A percentile compares a stretch with the other conserved stretches of the same genome.
Conservation (phyloP, 768 basidiomycete genomes). For the Leucocoprinus birnbaumii region DNA sequence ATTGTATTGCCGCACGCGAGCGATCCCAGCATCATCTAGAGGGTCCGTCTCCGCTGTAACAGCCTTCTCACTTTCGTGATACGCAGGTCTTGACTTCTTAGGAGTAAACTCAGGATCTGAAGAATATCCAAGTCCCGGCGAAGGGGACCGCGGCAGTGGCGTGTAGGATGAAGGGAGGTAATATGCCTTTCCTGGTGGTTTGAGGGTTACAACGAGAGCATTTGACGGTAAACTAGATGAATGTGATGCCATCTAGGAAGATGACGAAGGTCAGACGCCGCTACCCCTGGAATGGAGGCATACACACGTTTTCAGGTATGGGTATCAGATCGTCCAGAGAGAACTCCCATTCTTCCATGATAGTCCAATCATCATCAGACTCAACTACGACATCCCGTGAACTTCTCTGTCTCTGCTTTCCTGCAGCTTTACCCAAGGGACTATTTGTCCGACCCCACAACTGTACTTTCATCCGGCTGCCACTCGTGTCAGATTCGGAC, state of each 20-base stretch:
- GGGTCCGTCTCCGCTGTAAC: conserved; percentile 11
- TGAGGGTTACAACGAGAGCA: conserved; percentile 63
- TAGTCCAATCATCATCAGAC: conserved; percentile 45
- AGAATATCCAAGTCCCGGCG: conserved; percentile 61
- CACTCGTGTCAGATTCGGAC: conserved; percentile 50
- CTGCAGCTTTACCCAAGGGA: not conserved
- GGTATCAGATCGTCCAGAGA: conserved; percentile 55
- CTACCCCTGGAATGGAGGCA: not conserved
- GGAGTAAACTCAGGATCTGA: conserved; percentile 69
- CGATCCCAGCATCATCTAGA: conserved; percentile 18
- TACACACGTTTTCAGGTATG: conserved; percentile 60
- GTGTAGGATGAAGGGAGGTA: conserved; percentile 44
- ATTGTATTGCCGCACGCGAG: conserved; percentile 31
- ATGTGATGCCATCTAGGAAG: conserved; percentile 18
- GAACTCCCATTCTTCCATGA: conserved; percentile 68
- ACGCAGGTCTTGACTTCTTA: conserved; percentile 35
- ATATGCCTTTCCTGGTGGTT: conserved; percentile 57
- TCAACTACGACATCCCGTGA: not conserved
- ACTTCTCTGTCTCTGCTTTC: conserved; percentile 6
- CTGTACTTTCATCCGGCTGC: conserved; percentile 37
- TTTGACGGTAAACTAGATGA: conserved; percentile 62
- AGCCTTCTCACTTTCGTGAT: conserved; percentile 13
- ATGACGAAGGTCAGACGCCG: not conserved
- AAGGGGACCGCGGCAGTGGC: conserved; percentile 40
- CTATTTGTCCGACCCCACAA: conserved; percentile 47